These are phyloP conservation scores for Didymosphaeria variabile DNA, from an alignment of 2,329 filamentous ascomycete genomes.

Conservation along the genomic window DNA sequence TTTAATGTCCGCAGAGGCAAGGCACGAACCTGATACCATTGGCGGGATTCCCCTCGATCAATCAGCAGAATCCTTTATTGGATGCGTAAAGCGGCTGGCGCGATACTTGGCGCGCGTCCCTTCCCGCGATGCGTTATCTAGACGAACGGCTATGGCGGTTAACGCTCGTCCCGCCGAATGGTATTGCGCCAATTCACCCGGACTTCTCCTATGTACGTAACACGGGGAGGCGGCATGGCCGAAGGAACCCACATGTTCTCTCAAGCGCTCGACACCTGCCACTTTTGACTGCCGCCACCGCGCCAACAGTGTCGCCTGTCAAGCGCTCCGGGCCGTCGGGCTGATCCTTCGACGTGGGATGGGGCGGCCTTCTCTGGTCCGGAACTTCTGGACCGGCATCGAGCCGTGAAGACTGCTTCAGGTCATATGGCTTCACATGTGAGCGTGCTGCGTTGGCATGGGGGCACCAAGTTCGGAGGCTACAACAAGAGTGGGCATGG, in stretches of 20 bases:
- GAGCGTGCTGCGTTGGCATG: background rate
- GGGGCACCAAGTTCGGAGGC: background rate
- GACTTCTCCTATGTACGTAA: background rate
- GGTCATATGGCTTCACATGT: background rate
- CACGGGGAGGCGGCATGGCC: conserved; percentile 5
- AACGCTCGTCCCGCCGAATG: background rate
- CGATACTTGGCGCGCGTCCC: background rate
- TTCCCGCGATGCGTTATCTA: background rate
- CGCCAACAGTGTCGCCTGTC: background rate
- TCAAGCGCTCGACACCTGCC: conserved; percentile 8
- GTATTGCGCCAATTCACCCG: background rate
- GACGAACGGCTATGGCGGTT: conserved; percentile 8
- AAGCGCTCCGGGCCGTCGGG: conserved; percentile 5
- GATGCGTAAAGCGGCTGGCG: conserved; percentile 5
- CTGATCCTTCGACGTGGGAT: background rate
- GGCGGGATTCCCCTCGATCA: background rate
- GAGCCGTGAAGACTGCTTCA: background rate
- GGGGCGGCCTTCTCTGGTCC: background rate
- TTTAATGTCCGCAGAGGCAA: background rate
- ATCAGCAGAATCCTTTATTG: background rate
- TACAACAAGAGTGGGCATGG: background rate
- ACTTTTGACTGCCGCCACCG: background rate
- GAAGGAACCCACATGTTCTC: conserved; percentile 8
- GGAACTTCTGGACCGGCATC: background rate
- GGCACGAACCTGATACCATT: background rate